phyloP scores from a whole-genome alignment of 371 early-diverging fungal species.

The Coemansia linderi region DNA sequence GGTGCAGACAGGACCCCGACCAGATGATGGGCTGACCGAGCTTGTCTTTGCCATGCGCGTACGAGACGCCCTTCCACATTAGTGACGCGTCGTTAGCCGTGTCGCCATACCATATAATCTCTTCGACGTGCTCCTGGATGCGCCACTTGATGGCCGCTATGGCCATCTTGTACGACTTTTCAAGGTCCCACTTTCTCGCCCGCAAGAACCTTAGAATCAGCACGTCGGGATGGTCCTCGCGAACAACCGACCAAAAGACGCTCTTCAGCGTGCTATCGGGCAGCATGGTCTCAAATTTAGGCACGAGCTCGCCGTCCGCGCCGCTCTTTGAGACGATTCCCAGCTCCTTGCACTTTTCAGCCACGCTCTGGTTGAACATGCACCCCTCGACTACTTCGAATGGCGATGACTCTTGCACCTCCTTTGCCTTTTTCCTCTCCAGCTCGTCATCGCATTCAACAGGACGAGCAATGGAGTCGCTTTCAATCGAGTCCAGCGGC shows the following conservation, averaged over 20 bases:
- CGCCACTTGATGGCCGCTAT: slow-evolving; percentile 59
- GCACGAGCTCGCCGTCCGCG: slow-evolving; percentile 35
- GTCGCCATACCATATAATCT: slow-evolving; percentile 58
- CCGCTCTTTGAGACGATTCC: slow-evolving; percentile 32
- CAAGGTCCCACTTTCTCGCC: slow-evolving; percentile 64
- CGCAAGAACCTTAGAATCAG: slow-evolving; percentile 61
- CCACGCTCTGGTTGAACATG: slow-evolving; percentile 59
- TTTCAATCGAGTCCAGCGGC: slow-evolving; percentile 47
- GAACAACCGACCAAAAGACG: slow-evolving; percentile 53
- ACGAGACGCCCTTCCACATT: slow-evolving; percentile 58
- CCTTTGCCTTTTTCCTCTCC: slow-evolving; percentile 47
- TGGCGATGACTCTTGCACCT: slow-evolving; percentile 25
- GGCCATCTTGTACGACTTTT: slow-evolving; percentile 60
- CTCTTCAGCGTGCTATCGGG: slow-evolving; percentile 50
- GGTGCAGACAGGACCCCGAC: slow-evolving; percentile 61
- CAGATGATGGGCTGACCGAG: slow-evolving; percentile 59
- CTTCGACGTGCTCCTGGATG: slow-evolving; percentile 49
- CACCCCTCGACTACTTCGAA: slow-evolving; percentile 53
- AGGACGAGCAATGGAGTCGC: slow-evolving; percentile 37
- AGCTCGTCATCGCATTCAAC: slow-evolving; percentile 46
- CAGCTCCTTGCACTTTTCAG: slow-evolving; percentile 56
- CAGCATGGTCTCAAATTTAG: slow-evolving; percentile 56
- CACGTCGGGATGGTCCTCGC: slow-evolving; percentile 60
- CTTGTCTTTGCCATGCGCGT: slow-evolving; percentile 56
- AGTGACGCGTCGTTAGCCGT: slow-evolving; percentile 47